Evolutionary conservation across 345 rosid genomes (phyloP), one percentile per base, ranked within the genome.

Genomic region (Camelina laxa): DNA sequence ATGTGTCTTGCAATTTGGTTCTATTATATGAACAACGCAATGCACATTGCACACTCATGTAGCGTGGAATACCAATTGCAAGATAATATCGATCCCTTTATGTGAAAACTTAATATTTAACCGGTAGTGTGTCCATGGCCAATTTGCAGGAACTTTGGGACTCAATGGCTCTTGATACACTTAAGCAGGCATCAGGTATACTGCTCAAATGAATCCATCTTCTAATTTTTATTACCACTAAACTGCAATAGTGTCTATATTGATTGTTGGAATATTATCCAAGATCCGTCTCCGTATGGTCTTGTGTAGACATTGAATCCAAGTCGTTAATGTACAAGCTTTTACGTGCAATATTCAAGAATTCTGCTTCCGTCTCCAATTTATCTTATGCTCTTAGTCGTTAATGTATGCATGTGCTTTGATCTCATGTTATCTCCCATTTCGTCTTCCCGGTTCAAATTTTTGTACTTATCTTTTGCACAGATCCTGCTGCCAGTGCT

Each of bases 401-500:
- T n/a, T n/a, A n/a, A n/a, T n/a, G n/a, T n/a, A n/a, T n/a, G n/a
- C n/a, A 14, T 50, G 60, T 50, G 21, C 22, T n/a, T 14, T 62
- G 49, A 44, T 39, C 27, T 47, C 61, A 35, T 22, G 36, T 58
- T 30, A 13, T 68, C 55, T 61, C 21, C 64, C 60, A 20, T 47
- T 59, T 54, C 16, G 0, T 33, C 14, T 53, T 62, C 16, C 19
- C 21, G n/a, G 42, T 33, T 45, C 24, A 50, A n/a, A n/a, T n/a
- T 39, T 49, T 44, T 15, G 9, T 8, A 17, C 17, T 58, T 57
- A 50, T 70, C 35, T 58, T 33, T 68, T 78, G 63, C 82, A 61
- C 82, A 94, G 98, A 91, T 83, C 96, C 96, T 35, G 81, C 91
- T 70, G 98, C 97, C 42, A 87, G 93, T 87, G 96, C 98, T 57